These are phyloP conservation scores for Wickerhamiella brachini DNA, from an alignment of 805 yeast genomes.

Conservation along the genomic window DNA sequence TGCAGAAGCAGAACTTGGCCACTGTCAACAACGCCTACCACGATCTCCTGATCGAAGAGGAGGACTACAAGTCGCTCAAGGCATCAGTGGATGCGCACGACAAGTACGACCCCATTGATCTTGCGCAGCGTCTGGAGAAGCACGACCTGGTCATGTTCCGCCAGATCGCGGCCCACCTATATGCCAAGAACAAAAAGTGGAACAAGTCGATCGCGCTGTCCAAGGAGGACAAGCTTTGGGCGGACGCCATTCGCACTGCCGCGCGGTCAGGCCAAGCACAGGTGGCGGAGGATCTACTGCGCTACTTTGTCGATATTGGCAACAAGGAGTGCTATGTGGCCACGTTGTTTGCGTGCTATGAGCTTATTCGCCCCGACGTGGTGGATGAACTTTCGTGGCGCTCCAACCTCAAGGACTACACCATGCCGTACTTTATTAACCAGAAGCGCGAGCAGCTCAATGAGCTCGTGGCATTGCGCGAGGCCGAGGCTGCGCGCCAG, in stretches of 20 bases:
- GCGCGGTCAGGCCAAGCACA: conserved; percentile 63
- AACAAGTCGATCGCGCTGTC: conserved; percentile 74
- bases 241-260: conserved; percentile 87
- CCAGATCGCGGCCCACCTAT: conserved; percentile 88
- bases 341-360: conserved; percentile 73
- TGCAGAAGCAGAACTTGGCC: conserved; percentile 76
- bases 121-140: conserved; percentile 85
- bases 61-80: conserved; percentile 81
- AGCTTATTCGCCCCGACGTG: conserved; percentile 62
- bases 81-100: conserved; percentile 80
- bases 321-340: conserved; percentile 93
- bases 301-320: conserved; percentile 92
- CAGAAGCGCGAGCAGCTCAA: conserved; percentile 66
- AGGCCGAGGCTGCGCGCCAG: conserved; percentile 57
- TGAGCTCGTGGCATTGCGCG: conserved; percentile 47
- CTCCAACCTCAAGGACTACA: conserved; percentile 66
- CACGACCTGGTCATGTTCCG: conserved; percentile 86
- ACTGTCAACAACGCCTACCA: conserved; percentile 93
- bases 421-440: conserved; percentile 85
- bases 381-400: conserved; percentile 89
- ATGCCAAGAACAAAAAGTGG: conserved; percentile 91
- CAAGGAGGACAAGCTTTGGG: conserved; percentile 88
- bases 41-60: conserved; percentile 89
- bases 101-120: conserved; percentile 80
- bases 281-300: conserved; percentile 76